Evolutionary conservation across 257 asterid genomes (phyloP).

Genomic region (Buddleja alternifolia): DNA sequence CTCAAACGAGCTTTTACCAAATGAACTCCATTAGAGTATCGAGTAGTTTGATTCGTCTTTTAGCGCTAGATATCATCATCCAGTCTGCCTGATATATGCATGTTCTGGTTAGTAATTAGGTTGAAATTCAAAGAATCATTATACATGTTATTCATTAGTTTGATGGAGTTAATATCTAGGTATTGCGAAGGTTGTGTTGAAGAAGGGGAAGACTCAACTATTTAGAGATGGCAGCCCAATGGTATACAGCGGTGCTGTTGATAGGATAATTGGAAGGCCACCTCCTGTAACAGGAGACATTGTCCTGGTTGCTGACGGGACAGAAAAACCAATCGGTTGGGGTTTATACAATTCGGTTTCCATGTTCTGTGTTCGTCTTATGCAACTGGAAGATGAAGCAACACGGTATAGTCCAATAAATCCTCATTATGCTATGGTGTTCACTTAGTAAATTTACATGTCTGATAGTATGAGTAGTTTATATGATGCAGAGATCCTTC

Average conservation of each 20-base stretch:
- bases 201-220: conserved; percentile 88
- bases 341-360: conserved; percentile 92
- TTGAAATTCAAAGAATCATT: background rate
- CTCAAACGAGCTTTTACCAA: no score
- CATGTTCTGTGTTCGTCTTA: conserved; percentile 94
- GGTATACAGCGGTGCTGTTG: conserved; percentile 98
- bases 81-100: background rate
- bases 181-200: conserved; percentile 85
- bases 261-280: conserved; percentile 85
- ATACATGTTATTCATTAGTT: conserved; percentile 11
- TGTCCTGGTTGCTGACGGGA: conserved; percentile 88
- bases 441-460: conserved; percentile 3
- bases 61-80: no score
- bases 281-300: conserved; percentile 88
- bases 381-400: conserved; percentile 92
- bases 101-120: background rate
- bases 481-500: conserved; percentile 67
- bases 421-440: conserved; percentile 14
- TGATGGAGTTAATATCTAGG: conserved; percentile 43
- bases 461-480: conserved; percentile 25
- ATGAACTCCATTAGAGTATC: no score
- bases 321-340: conserved; percentile 92
- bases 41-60: no score
- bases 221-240: conserved; percentile 90
- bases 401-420: conserved; percentile 44